phyloP scores from a whole-genome alignment of 257 asterid species.

The Forsythia viridissima region DNA sequence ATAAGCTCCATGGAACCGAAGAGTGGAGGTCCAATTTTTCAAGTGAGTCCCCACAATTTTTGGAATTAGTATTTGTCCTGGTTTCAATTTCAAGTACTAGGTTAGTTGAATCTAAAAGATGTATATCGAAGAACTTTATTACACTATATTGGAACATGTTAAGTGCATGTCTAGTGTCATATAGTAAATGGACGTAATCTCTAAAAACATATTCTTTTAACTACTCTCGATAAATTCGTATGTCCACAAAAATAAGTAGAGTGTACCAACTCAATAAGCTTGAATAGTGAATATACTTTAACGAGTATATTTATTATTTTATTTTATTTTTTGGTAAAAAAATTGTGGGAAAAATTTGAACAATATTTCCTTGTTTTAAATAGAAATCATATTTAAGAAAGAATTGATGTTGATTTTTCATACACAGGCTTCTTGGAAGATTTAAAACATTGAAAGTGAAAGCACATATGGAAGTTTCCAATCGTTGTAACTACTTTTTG shows the following conservation, averaged over 20 bases:
- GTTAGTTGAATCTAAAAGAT: not conserved
- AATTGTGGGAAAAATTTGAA: not conserved
- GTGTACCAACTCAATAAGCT: not conserved
- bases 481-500: not conserved
- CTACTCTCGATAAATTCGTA: too few relatives aligned
- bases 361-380: not conserved
- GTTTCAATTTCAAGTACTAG: not conserved
- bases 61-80: not conserved
- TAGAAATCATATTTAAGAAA: not conserved
- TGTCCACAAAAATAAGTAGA: too few relatives aligned
- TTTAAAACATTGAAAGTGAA: conserved; percentile 28
- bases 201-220: too few relatives aligned
- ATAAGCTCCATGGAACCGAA: conserved; percentile 20
- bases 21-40: conserved; percentile 24
- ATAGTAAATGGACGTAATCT: too few relatives aligned
- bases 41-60: conserved; percentile 23
- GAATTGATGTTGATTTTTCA: too few relatives aligned
- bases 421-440: not conserved
- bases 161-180: too few relatives aligned
- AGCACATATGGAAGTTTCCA: conserved; percentile 17
- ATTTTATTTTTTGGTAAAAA: not conserved
- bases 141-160: too few relatives aligned
- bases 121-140: too few relatives aligned
- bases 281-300: not conserved
- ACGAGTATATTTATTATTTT: not conserved